Percentiles rank a stretch among this genome's conserved stretches.
Conservation (phyloP, 2,329 filamentous ascomycete species). For the Hypoxylon sp. region DNA sequence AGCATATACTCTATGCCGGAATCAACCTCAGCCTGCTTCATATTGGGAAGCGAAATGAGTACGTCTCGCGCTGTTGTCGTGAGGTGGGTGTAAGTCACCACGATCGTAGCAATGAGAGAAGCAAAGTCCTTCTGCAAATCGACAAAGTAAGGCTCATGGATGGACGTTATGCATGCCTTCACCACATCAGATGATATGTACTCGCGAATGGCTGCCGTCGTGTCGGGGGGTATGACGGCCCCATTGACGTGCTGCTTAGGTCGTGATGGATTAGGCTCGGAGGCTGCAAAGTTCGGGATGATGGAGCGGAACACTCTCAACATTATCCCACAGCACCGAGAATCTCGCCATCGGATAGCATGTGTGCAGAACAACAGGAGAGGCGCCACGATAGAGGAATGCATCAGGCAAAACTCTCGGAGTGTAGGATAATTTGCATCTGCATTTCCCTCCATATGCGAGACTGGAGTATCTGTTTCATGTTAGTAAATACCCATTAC, state of each 20-base stretch:
- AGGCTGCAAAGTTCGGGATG: slow-evolving; percentile 76
- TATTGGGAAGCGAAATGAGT: slow-evolving; percentile 82
- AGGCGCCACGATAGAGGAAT: slow-evolving; percentile 83
- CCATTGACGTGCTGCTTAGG: slow-evolving; percentile 50
- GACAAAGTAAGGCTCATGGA: slow-evolving; percentile 96
- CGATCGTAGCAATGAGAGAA: slow-evolving; percentile 85
- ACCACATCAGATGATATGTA: slow-evolving; percentile 92
- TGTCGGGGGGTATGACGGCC: slow-evolving; percentile 64
- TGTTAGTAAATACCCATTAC: slow-evolving; percentile 14
- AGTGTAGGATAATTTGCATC: slow-evolving; percentile 69
- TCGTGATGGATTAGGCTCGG: slow-evolving; percentile 18
- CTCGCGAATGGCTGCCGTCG: slow-evolving; percentile 79
- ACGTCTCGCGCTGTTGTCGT: slow-evolving; percentile 80
- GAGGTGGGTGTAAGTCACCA: slow-evolving; percentile 78
- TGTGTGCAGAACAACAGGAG: slow-evolving; percentile 93
- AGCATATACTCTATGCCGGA: slow-evolving; percentile 71
- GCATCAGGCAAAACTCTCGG: slow-evolving; percentile 84
- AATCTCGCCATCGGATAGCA: slow-evolving; percentile 89
- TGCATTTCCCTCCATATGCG: slow-evolving; percentile 43
- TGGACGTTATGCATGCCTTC: slow-evolving; percentile 87
- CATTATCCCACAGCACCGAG: slow-evolving; percentile 86
- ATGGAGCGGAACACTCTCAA: slow-evolving; percentile 88
- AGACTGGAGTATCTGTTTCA: slow-evolving; percentile 35
- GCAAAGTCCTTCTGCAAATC: slow-evolving; percentile 95
- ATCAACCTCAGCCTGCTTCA: slow-evolving; percentile 76